phyloP scores from a whole-genome alignment of 768 basidiomycete species.

The Baorangia bicolor region DNA sequence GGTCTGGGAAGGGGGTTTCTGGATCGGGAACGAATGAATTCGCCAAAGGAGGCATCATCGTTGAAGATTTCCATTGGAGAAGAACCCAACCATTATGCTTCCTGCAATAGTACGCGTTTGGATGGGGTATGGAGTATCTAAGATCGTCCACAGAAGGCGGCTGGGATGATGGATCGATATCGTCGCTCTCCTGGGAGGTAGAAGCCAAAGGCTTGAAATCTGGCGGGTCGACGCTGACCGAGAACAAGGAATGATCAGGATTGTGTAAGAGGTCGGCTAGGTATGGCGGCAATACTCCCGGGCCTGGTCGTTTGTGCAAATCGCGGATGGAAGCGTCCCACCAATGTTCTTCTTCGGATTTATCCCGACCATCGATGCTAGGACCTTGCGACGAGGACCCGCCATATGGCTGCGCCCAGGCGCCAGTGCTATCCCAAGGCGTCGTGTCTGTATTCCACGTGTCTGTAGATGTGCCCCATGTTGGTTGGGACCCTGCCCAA shows the following conservation, averaged over 20 bases:
- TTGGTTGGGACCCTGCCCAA: conserved; percentile 15
- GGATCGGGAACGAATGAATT: conserved; percentile 46
- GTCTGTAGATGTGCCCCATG: conserved; percentile 16
- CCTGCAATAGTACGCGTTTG: conserved; percentile 79
- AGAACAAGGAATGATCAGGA: conserved; percentile 69
- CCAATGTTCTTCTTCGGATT: conserved; percentile 65
- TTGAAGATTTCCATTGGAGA: conserved; percentile 64
- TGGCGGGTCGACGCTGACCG: conserved; percentile 46
- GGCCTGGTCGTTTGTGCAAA: conserved; percentile 56
- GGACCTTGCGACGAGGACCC: conserved; percentile 29
- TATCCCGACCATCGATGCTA: conserved; percentile 59
- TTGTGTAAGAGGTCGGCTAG: conserved; percentile 69
- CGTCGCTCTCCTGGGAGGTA: conserved; percentile 21
- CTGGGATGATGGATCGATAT: conserved; percentile 13
- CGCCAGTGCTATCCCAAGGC: conserved; percentile 25
- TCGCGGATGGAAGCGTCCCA: conserved; percentile 57
- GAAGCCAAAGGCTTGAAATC: conserved; percentile 27
- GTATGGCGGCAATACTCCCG: conserved; percentile 66
- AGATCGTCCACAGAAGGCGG: conserved; percentile 63
- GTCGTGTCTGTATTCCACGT: conserved; percentile 22
- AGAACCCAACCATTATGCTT: conserved; percentile 84
- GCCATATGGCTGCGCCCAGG: conserved; percentile 26
- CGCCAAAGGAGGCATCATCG: conserved; percentile 59
- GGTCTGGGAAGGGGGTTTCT: conserved; percentile 54
- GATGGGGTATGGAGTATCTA: conserved; percentile 71